These are phyloP conservation scores for Macrophomina phaseolina DNA, from an alignment of 2,329 filamentous ascomycete species.

Conservation along the genomic window DNA sequence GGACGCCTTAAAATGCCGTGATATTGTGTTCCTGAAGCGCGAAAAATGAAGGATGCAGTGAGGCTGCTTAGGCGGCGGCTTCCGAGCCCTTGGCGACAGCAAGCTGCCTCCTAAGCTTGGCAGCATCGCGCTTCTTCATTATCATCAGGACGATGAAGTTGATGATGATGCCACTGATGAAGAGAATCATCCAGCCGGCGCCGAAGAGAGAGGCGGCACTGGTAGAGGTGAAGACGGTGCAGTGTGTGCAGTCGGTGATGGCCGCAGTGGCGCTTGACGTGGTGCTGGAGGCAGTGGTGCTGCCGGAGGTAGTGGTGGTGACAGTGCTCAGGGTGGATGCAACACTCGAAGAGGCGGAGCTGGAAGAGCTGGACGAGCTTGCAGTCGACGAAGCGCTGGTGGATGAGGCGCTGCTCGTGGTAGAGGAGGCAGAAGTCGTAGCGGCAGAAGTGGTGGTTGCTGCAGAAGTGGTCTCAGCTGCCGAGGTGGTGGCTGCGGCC, in stretches of 20 bases:
- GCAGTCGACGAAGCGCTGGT: not conserved
- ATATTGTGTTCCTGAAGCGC: not conserved
- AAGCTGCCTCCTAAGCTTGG: not conserved
- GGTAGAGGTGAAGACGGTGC: conserved; percentile 20
- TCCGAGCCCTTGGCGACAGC: not conserved
- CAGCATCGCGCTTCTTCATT: conserved; percentile 11
- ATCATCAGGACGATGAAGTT: conserved; percentile 11
- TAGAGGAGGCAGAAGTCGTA: not conserved
- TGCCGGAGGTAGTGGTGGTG: not conserved
- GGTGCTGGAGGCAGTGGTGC: conserved; percentile 9
- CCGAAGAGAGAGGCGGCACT: conserved; percentile 2
- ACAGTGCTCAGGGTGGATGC: conserved; percentile 1
- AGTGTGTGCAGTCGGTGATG: conserved; percentile 22
- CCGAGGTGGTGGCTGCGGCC: not conserved
- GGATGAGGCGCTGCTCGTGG: not conserved
- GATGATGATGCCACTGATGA: not conserved
- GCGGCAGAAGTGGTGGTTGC: not conserved
- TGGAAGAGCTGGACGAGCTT: not conserved
- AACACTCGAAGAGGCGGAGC: not conserved
- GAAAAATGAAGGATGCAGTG: not conserved
- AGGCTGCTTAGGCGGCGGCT: not conserved
- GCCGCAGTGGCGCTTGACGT: not conserved
- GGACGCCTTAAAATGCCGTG: not conserved
- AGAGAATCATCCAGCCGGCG: conserved; percentile 1
- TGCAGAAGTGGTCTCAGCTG: not conserved